These are phyloP conservation scores for Penicillium palitans DNA, from an alignment of 2,329 filamentous ascomycete species.

Conservation along the genomic window DNA sequence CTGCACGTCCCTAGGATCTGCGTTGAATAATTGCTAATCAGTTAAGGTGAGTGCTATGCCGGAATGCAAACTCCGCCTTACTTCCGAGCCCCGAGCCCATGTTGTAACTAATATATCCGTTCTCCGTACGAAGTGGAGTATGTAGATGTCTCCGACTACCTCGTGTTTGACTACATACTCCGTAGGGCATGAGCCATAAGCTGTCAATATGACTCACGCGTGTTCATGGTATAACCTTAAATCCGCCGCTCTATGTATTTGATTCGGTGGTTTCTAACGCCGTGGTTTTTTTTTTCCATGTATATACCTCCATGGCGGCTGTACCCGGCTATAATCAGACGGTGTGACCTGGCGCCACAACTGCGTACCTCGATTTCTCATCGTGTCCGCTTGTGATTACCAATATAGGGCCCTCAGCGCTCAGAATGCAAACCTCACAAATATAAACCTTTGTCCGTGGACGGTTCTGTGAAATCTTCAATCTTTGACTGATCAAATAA, in stretches of 20 bases:
- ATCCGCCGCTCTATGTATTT: neutral
- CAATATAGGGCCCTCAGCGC: neutral
- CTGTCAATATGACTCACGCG: slow-evolving; percentile 19
- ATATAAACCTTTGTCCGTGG: neutral
- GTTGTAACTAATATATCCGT: neutral
- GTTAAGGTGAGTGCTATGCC: neutral
- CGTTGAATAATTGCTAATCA: slow-evolving; percentile 4
- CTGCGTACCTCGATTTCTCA: neutral
- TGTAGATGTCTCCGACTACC: slow-evolving; percentile 2
- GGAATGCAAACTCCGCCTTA: slow-evolving; percentile 16
- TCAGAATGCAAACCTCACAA: neutral
- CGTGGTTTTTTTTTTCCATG: neutral
- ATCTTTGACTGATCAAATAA: neutral
- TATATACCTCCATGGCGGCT: neutral
- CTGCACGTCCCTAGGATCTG: slow-evolving; percentile 15
- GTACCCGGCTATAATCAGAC: neutral
- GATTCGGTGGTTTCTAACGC: neutral
- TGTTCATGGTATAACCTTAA: neutral
- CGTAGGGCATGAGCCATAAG: neutral
- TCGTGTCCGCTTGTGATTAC: neutral
- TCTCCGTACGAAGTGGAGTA: neutral
- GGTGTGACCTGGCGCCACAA: slow-evolving; percentile 1
- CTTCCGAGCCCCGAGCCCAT: slow-evolving; percentile 1
- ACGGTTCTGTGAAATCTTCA: neutral
- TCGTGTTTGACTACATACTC: slow-evolving; percentile 5